Evolutionary conservation across 2,329 filamentous ascomycete species (phyloP), one percentile per base, ranked within the genome.

Genomic region (Xylariaceae sp.): DNA sequence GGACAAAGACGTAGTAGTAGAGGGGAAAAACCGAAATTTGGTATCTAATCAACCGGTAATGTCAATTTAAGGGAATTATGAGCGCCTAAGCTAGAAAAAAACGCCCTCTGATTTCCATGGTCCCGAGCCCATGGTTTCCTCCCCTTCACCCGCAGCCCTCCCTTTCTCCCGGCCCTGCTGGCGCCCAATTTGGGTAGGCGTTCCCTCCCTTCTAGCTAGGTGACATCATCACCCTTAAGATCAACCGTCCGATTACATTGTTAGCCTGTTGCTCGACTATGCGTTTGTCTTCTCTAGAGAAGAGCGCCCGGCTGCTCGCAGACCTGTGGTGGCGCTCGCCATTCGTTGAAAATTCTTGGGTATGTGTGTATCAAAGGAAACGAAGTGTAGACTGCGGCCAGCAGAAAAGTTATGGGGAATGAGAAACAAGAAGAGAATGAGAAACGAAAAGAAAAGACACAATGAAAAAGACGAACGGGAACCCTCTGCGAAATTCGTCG

Each of bases 31-130:
- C 39, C 12, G 6, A 40, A 42, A 26, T 52, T 44, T 34, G 48
- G 51, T 58, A 58, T 60, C 58, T 60, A 51, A 55, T 55, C 52
- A 59, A 55, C 47, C 45, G 49, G 53, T 45, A 46, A 53, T 57
- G 56, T 61, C 57, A 59, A 59, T 57, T 59, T 57, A 34, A 39
- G 47, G 48, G 48, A 45, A 51, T 50, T 43, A 34, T 50, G 44
- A 41, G 49, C 50, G 52, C 51, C 49, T 54, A 29, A 51, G 47
- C 48, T 42, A 51, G 44, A 44, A 45, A 40, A 44, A 45, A 52
- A 44, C 47, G 48, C 31, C 39, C 37, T 53, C 40, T 11, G 47
- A 50, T 19, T 19, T 19, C 19, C 19, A 19, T 46, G 49, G 42
- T 48, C 50, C 30, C 37, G 37, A 53, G 46, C 53, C 51, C 42